These are phyloP conservation scores for Luzula sylvatica DNA, from an alignment of 176 grass and related monocot genomes.

Conservation along the genomic window DNA sequence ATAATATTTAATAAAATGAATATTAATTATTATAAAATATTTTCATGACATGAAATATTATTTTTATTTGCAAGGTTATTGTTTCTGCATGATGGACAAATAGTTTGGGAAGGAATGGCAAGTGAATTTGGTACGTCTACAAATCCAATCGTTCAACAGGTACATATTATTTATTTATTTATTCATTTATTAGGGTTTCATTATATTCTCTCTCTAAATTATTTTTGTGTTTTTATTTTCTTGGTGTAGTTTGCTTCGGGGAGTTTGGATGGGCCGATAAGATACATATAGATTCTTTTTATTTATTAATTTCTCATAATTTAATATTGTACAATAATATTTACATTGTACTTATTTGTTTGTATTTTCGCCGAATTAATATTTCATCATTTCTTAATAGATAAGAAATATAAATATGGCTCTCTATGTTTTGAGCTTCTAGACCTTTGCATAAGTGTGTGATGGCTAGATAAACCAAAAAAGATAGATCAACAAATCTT, in stretches of 20 bases:
- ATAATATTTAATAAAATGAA: too few species aligned
- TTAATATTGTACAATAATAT: not conserved
- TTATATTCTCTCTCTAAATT: not conserved
- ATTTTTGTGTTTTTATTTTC: conserved; percentile 6
- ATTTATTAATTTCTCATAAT: not conserved
- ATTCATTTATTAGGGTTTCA: not conserved
- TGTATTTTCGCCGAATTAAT: conserved; percentile 4
- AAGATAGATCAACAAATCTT: not conserved
- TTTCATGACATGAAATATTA: too few species aligned
- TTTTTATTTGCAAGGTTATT: conserved; percentile 50
- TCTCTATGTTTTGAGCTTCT: not conserved
- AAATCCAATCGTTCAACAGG: conserved; percentile 90
- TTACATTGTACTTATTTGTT: not conserved
- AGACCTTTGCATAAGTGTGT: not conserved
- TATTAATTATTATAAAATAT: too few species aligned
- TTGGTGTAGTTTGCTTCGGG: conserved; percentile 84
- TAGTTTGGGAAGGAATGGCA: conserved; percentile 98
- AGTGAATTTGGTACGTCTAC: conserved; percentile 60
- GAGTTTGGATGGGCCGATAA: conserved; percentile 85
- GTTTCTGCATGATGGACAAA: conserved; percentile 77
- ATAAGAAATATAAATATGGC: conserved; percentile 2
- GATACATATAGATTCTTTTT: conserved; percentile 32
- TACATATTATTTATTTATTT: conserved; percentile 9
- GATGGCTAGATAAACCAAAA: not conserved
- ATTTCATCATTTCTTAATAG: not conserved